Percentiles rank a stretch among this genome's conserved stretches.
These are phyloP conservation scores for Backusella luteola DNA, from an alignment of 192 early-diverging fungal genomes.

Conservation along the genomic window DNA sequence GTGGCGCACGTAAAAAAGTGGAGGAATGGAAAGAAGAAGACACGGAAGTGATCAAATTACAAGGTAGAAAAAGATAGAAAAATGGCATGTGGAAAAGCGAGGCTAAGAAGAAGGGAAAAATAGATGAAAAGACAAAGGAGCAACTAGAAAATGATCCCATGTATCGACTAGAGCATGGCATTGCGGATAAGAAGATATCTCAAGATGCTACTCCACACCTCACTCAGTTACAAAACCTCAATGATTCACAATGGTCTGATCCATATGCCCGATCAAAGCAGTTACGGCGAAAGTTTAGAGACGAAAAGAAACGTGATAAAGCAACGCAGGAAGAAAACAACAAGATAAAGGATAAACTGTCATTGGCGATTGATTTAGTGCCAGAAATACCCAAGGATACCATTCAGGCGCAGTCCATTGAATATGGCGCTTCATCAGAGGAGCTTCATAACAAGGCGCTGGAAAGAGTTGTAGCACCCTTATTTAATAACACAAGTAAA, in stretches of 20 bases:
- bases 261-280: slow-evolving; percentile 71
- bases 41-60: slow-evolving; percentile 60
- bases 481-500: background rate
- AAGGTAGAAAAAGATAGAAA: slow-evolving; percentile 35
- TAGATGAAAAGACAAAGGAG: slow-evolving; percentile 49
- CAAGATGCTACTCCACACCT: slow-evolving; percentile 50
- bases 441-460: background rate
- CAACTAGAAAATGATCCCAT: slow-evolving; percentile 48
- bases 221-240: slow-evolving; percentile 57
- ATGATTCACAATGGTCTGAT: slow-evolving; percentile 77
- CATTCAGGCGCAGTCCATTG: slow-evolving; percentile 45
- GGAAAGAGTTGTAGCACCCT: background rate
- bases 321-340: slow-evolving; percentile 43
- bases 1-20: slow-evolving; percentile 75
- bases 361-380: slow-evolving; percentile 58
- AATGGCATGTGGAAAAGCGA: slow-evolving; percentile 12
- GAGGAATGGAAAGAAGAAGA: slow-evolving; percentile 72
- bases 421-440: slow-evolving; percentile 27
- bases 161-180: slow-evolving; percentile 60
- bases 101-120: slow-evolving; percentile 8
- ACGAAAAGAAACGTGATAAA: slow-evolving; percentile 59
- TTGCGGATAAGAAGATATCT: slow-evolving; percentile 49
- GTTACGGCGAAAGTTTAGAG: slow-evolving; percentile 71
- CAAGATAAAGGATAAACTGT: slow-evolving; percentile 56
- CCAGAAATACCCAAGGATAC: slow-evolving; percentile 52